Conservation (phyloP, 2,329 filamentous ascomycete species). For the Pseudogymnoascus pannorum region DNA sequence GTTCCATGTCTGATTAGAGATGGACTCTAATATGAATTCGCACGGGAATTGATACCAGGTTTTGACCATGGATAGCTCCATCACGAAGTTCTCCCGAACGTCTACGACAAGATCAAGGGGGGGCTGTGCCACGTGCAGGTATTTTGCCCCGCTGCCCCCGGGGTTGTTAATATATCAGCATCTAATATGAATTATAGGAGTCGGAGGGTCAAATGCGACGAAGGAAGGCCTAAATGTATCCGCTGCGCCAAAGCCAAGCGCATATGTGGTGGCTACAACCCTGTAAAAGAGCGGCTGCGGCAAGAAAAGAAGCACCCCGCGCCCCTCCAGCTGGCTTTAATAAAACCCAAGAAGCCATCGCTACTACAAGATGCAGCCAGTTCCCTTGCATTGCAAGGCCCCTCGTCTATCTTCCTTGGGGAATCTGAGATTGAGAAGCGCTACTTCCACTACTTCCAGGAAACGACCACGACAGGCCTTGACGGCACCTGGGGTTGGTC, state of each 20-base stretch:
- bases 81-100: constrained; percentile 2
- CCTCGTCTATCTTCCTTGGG: constrained; percentile 35
- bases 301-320: neutral
- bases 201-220: constrained; percentile 57
- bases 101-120: neutral
- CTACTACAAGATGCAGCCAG: constrained; percentile 28
- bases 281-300: neutral
- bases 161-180: neutral
- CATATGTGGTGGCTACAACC: constrained; percentile 51
- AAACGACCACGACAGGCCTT: constrained; percentile 53
- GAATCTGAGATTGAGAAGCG: constrained; percentile 45
- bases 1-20: neutral
- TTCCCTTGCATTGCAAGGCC: constrained; percentile 16
- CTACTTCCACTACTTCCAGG: constrained; percentile 55
- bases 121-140: constrained; percentile 5
- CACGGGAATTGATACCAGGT: neutral
- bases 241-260: constrained; percentile 55
- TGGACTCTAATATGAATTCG: neutral
- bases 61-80: neutral
- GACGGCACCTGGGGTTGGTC: constrained; percentile 54
- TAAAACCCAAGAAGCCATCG: constrained; percentile 13
- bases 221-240: constrained; percentile 52
- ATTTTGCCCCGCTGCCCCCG: neutral
- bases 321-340: constrained; percentile 12
- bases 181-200: neutral